Percentiles rank a stretch among this genome's conserved stretches.
phyloP scores from a whole-genome alignment of 495 filamentous ascomycete genomes.

The Jackrogersella minutella region DNA sequence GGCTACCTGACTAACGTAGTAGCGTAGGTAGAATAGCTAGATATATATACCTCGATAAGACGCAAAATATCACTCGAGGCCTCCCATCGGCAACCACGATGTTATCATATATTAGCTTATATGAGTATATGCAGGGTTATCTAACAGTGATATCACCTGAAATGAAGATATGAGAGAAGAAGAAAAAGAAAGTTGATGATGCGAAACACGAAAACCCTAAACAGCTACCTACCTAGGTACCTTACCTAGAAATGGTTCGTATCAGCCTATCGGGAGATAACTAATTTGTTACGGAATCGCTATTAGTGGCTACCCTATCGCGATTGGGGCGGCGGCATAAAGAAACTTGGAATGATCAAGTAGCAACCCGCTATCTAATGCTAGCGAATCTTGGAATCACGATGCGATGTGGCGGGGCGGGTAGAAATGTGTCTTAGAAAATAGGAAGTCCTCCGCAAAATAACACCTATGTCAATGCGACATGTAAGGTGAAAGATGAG shows the following conservation, averaged over 20 bases:
- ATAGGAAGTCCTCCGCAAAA: too few species aligned
- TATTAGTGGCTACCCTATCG: conserved; percentile 15
- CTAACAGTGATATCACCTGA: not conserved
- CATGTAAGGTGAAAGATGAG: not conserved
- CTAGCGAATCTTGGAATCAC: not conserved
- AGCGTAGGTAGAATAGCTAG: not conserved
- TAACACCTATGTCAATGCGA: too few species aligned
- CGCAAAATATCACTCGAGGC: not conserved
- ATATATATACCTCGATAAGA: not conserved
- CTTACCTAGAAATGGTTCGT: too few species aligned
- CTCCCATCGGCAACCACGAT: not conserved
- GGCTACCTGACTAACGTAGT: too few species aligned
- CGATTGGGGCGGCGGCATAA: not conserved
- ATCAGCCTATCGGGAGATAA: conserved; percentile 21
- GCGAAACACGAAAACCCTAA: not conserved
- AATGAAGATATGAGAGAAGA: not conserved
- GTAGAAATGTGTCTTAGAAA: too few species aligned
- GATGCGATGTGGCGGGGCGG: not conserved
- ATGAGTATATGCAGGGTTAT: not conserved
- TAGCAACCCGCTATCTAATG: not conserved
- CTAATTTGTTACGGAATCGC: conserved; percentile 19
- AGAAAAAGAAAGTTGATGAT: not conserved
- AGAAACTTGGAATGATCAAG: not conserved
- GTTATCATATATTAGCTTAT: not conserved
- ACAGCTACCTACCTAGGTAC: too few species aligned